phyloP scores from a whole-genome alignment of 2,329 filamentous ascomycete genomes.

The Fusarium lateritium region DNA sequence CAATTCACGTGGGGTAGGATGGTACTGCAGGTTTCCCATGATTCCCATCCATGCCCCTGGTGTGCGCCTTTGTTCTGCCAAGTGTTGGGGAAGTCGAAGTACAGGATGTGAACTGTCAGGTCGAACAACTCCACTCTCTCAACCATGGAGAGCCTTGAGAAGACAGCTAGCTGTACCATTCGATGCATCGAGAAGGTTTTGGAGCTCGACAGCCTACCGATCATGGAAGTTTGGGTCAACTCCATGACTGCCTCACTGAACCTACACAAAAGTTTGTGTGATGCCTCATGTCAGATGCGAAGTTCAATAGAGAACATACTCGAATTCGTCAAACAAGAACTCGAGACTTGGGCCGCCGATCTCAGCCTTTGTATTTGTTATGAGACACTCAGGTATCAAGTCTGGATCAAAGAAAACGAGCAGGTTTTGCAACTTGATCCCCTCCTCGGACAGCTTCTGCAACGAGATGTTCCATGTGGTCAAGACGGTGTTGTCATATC shows the following conservation, averaged over 20 bases:
- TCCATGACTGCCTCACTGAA: constrained; percentile 9
- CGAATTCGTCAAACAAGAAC: constrained; percentile 7
- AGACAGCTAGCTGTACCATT: constrained; percentile 13
- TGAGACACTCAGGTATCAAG: constrained; percentile 14
- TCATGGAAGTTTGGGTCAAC: constrained; percentile 11
- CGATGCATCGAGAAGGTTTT: constrained; percentile 13
- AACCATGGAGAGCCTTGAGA: constrained; percentile 1
- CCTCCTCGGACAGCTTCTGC: constrained; percentile 13
- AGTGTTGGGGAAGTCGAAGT: too few species aligned
- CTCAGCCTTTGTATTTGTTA: constrained; percentile 11
- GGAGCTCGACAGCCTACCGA: constrained; percentile 6
- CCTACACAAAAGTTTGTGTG: not conserved
- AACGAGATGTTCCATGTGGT: constrained; percentile 20
- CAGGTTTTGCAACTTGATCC: constrained; percentile 7
- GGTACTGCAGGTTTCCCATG: too few species aligned
- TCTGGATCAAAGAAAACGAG: constrained; percentile 19
- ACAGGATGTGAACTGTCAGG: not conserved
- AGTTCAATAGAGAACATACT: constrained; percentile 6
- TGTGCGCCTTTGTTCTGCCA: too few species aligned
- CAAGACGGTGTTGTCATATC: constrained; percentile 12
- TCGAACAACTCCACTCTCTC: constrained; percentile 8
- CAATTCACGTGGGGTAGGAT: too few species aligned
- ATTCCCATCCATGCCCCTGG: too few species aligned
- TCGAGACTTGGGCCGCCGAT: not conserved
- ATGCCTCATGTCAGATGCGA: not conserved